Evolutionary conservation across 176 grass and related monocot genomes (phyloP).

Genomic region (Chrysopogon serrulatus): DNA sequence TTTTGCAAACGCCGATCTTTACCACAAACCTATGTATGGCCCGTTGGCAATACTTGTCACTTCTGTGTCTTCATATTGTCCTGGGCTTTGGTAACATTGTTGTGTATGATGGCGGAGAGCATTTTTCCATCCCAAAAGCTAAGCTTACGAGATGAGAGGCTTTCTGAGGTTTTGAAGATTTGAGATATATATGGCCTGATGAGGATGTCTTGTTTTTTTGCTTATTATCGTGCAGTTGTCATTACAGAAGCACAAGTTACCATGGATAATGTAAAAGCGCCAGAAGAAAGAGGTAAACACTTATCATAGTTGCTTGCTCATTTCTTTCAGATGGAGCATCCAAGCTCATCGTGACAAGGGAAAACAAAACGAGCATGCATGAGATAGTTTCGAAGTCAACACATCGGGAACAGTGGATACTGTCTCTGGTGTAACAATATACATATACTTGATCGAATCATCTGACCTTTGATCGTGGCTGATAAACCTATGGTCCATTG

Average conservation of each 20-base stretch:
- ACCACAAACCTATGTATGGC: too few species aligned
- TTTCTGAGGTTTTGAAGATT: neutral
- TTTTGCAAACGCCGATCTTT: too few species aligned
- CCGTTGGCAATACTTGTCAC: too few species aligned
- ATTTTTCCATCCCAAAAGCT: neutral
- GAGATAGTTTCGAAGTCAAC: neutral
- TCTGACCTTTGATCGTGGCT: neutral
- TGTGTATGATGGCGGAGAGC: neutral
- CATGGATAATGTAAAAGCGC: neutral
- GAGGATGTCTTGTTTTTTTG: neutral
- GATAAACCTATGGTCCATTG: neutral
- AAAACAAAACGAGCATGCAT: neutral
- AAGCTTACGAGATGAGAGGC: neutral
- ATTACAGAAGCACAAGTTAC: neutral
- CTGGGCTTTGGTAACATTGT: too few species aligned
- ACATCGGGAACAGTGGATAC: neutral
- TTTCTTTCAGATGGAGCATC: neutral
- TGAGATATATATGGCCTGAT: neutral
- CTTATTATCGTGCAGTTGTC: neutral
- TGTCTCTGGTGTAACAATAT: neutral
- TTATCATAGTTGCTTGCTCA: neutral
- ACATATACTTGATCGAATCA: neutral
- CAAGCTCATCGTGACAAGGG: neutral
- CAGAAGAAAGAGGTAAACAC: neutral
- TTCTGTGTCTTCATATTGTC: too few species aligned